phyloP scores from a whole-genome alignment of 805 yeast genomes.

The Torulaspora indica region DNA sequence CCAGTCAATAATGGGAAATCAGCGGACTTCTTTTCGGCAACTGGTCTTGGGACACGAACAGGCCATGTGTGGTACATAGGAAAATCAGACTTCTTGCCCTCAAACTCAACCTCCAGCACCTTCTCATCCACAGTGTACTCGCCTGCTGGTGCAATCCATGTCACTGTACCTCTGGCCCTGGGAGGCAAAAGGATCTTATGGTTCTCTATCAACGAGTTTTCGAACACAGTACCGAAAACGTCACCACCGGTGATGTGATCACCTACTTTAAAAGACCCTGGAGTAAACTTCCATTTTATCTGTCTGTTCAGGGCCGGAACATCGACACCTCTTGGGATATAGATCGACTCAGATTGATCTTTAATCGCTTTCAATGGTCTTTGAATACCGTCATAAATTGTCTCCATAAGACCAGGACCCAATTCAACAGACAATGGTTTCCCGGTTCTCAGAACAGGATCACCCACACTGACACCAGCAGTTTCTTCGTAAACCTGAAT shows the following conservation, averaged over 20 bases:
- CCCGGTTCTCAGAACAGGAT: slow-evolving; percentile 96
- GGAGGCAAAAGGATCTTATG: slow-evolving; percentile 96
- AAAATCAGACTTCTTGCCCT: slow-evolving; percentile 74
- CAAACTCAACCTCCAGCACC: slow-evolving; percentile 89
- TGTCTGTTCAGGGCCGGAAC: slow-evolving; percentile 91
- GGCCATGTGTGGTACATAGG: slow-evolving; percentile 99
- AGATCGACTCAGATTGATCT: slow-evolving; percentile 82
- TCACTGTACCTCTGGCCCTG: slow-evolving; percentile 96
- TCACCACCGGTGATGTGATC: slow-evolving; percentile 99
- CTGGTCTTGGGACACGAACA: slow-evolving; percentile 98
- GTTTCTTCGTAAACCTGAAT: slow-evolving; percentile 99
- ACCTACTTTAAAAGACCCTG: slow-evolving; percentile 70
- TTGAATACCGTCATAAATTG: slow-evolving; percentile 98
- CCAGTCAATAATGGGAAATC: slow-evolving; percentile 96
- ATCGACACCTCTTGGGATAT: slow-evolving; percentile 98
- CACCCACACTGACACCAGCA: slow-evolving; percentile 98
- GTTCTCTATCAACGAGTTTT: slow-evolving; percentile 86
- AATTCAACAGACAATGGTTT: slow-evolving; percentile 98
- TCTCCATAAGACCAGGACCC: slow-evolving; percentile 99
- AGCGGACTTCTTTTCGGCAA: slow-evolving; percentile 87
- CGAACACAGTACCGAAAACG: slow-evolving; percentile 87
- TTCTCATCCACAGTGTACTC: slow-evolving; percentile 87
- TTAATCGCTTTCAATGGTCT: slow-evolving; percentile 94
- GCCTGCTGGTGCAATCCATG: slow-evolving; percentile 84
- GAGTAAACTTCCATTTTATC: slow-evolving; percentile 79